Conservation (phyloP, 306 rosid genomes). For the Pterocarpus macrocarpus region DNA sequence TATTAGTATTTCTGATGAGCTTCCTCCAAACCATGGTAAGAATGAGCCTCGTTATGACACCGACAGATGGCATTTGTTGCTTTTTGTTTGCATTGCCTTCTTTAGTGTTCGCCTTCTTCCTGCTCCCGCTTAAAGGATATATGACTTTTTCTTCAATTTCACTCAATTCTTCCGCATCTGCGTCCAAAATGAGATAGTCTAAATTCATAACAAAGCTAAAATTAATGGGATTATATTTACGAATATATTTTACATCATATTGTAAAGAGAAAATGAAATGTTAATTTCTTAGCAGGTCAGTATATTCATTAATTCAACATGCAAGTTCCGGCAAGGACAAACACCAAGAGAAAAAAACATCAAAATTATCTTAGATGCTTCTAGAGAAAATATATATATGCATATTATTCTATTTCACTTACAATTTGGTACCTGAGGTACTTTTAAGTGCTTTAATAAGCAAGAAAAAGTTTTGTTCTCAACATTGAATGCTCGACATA, state of each 20-base stretch:
- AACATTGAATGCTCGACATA: too few relatives aligned
- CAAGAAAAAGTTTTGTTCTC: too few relatives aligned
- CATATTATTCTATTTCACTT: too few relatives aligned
- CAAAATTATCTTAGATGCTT: too few relatives aligned
- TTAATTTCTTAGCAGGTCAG: not conserved
- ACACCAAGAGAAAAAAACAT: too few relatives aligned
- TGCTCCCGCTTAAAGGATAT: constrained; percentile 44
- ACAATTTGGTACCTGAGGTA: too few relatives aligned
- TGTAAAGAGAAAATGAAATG: not conserved
- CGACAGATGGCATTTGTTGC: constrained; percentile 70
- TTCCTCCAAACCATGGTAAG: constrained; percentile 80
- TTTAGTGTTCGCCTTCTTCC: constrained; percentile 51
- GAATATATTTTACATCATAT: not conserved
- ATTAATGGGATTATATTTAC: not conserved
- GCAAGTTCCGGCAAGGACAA: too few relatives aligned
- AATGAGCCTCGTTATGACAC: constrained; percentile 79
- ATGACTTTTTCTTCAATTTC: constrained; percentile 56
- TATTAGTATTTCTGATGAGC: constrained; percentile 81
- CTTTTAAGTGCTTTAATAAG: too few relatives aligned
- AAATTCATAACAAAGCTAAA: too few relatives aligned
- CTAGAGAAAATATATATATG: too few relatives aligned
- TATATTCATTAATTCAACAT: too few relatives aligned
- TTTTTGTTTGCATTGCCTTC: constrained; percentile 51
- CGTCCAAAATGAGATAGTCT: not conserved
- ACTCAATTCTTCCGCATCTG: constrained; percentile 48